phyloP scores from a whole-genome alignment of 768 basidiomycete species.

The Hygrocybe punicea region DNA sequence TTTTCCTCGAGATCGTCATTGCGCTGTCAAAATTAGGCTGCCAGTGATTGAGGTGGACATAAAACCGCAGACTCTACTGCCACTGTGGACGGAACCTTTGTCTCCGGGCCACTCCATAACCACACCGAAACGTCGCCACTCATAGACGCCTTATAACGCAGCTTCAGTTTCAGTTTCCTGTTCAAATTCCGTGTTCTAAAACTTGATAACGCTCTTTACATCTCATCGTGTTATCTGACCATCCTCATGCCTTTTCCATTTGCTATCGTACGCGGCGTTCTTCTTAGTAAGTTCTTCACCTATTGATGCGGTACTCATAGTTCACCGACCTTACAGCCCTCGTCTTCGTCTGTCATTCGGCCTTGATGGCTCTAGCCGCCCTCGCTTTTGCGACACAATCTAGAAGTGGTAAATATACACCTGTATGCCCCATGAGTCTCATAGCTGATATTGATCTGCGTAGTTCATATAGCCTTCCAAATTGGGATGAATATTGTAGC shows the following conservation, averaged over 20 bases:
- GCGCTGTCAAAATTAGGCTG: too few relatives aligned
- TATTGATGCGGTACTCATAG: background rate
- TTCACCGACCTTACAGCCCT: background rate
- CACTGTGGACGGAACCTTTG: too few relatives aligned
- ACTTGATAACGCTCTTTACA: too few relatives aligned
- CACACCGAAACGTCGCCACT: too few relatives aligned
- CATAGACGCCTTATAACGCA: too few relatives aligned
- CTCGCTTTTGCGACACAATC: background rate
- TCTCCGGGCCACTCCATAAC: too few relatives aligned
- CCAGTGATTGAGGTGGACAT: too few relatives aligned
- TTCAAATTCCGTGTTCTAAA: too few relatives aligned
- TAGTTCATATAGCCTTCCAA: background rate
- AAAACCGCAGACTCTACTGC: too few relatives aligned
- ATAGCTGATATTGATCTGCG: background rate
- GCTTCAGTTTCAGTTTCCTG: too few relatives aligned
- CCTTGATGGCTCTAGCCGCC: background rate
- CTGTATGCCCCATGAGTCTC: conserved; percentile 11
- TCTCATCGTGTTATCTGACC: background rate
- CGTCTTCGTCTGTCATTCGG: background rate
- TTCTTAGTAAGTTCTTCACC: background rate
- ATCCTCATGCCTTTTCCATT: background rate
- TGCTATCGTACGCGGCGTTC: background rate
- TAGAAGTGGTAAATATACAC: background rate
- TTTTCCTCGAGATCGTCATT: too few relatives aligned
- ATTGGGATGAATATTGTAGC: background rate